Evolutionary conservation across 345 rosid genomes (phyloP), one percentile per base, ranked within the genome.

Genomic region (Citrus reticulata): DNA sequence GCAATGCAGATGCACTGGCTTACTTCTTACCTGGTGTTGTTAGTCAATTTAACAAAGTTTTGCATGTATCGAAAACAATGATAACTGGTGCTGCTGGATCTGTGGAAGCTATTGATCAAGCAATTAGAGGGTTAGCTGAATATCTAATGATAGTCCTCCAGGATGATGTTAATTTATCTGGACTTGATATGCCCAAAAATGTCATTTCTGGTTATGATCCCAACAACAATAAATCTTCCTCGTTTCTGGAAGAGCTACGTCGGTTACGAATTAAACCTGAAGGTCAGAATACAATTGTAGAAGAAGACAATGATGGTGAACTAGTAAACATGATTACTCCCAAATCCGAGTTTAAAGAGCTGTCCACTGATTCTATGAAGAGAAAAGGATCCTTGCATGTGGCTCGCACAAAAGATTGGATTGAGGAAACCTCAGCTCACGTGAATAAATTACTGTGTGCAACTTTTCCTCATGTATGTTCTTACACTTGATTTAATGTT

Each of bases 1-100:
- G 98, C 63, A 86, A 87, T 78, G 92, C 98, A 65, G 97, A 93
- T 88, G 93, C 93, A 49, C 83, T 95, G 87, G 97, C 95, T 79
- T 95, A 92, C 91, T 95, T 92, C 82, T 87, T 95, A 77, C 99
- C 99, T 79, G 99, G 97, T 79, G 97, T 91, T 77, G 89, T 93
- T 75, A 93, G 98, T 85, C 97, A 95, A 78, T 87, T 95, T 81
- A 82, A 88, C 37, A 92, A 91, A 86, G 98, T 93, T 73, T 81
- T 95, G 82, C 90, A 89, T 85, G 87, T 88, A 81, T 83, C 97
- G 9, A 92, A 91, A 78, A 82, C 89, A 70, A 90, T 91, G 93
- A 88, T 88, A 69, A 95, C 95, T 75, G 99, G 99, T 77, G 99
- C 99, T 83, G 97, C 93, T 82, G 98, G 97, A 83, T 89, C 90